Percentiles rank a stretch among this genome's conserved stretches.
phyloP scores from a whole-genome alignment of 768 basidiomycete genomes.

The Coprinopsis strossmayeri region DNA sequence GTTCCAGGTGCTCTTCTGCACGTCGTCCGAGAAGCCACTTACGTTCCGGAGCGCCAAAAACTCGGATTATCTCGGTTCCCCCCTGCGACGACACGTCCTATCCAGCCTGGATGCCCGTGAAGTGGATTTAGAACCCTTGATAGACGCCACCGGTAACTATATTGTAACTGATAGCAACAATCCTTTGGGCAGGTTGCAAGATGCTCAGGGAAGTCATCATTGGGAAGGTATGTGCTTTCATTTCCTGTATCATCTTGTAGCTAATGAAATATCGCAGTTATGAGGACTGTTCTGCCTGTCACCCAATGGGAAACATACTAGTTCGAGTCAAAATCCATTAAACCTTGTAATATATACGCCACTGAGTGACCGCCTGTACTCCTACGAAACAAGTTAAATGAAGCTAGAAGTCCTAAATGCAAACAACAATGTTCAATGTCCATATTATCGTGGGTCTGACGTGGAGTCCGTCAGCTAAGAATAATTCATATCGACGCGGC shows the following conservation, averaged over 20 bases:
- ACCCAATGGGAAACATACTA: conserved; percentile 76
- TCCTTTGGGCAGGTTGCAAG: conserved; percentile 59
- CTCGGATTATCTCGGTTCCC: conserved; percentile 65
- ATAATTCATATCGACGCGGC: too few species aligned
- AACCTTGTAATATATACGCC: neutral
- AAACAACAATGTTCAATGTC: too few species aligned
- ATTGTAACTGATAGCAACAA: conserved; percentile 61
- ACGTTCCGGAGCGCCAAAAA: conserved; percentile 49
- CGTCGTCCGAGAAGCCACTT: conserved; percentile 42
- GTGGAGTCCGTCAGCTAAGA: too few species aligned
- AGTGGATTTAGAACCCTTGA: conserved; percentile 38
- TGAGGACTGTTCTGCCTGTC: conserved; percentile 72
- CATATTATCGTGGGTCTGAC: too few species aligned
- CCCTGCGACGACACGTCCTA: conserved; percentile 58
- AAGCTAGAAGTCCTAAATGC: too few species aligned
- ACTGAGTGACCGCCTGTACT: too few species aligned
- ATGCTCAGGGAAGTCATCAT: conserved; percentile 56
- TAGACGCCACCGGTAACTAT: conserved; percentile 35
- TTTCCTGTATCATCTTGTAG: neutral
- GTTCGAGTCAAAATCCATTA: neutral
- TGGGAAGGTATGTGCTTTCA: conserved; percentile 50
- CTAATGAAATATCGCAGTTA: conserved; percentile 24
- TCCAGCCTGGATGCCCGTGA: conserved; percentile 46
- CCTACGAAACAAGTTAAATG: too few species aligned
- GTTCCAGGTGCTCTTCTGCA: conserved; percentile 81